These are phyloP conservation scores for Lepiota brunneoincarnata DNA, from an alignment of 768 basidiomycete genomes.

Conservation along the genomic window DNA sequence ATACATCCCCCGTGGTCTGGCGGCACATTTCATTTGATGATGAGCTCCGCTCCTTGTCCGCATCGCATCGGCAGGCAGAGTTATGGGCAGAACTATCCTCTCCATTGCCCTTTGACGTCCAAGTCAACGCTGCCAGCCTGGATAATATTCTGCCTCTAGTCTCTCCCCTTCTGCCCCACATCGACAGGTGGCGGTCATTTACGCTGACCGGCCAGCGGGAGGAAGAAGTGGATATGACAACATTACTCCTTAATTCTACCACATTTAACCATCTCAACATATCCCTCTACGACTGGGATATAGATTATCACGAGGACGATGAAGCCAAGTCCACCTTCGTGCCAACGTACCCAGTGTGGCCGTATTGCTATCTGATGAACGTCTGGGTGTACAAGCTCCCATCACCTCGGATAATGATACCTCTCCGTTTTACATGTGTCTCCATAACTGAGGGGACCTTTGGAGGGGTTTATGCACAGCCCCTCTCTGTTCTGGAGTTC, in stretches of 20 bases:
- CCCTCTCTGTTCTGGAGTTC: slow-evolving; percentile 55
- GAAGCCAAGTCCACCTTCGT: slow-evolving; percentile 29
- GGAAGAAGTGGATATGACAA: slow-evolving; percentile 28
- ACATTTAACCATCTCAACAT: slow-evolving; percentile 35
- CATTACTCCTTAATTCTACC: slow-evolving; percentile 22
- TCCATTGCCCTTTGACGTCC: slow-evolving; percentile 54
- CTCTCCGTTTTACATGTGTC: slow-evolving; percentile 56
- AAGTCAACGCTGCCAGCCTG: slow-evolving; percentile 43
- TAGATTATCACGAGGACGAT: slow-evolving; percentile 28
- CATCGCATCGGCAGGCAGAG: slow-evolving; percentile 39
- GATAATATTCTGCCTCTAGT: slow-evolving; percentile 61
- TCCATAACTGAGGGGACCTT: slow-evolving; percentile 50
- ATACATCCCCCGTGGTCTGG: slow-evolving; percentile 60
- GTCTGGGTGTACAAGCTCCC: slow-evolving; percentile 52
- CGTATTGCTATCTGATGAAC: slow-evolving; percentile 39
- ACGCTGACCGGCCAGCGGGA: slow-evolving; percentile 39
- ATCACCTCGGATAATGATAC: slow-evolving; percentile 34
- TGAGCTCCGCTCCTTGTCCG: slow-evolving; percentile 26
- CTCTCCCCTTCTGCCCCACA: slow-evolving; percentile 54
- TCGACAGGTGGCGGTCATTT: slow-evolving; percentile 59
- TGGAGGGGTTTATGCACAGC: slow-evolving; percentile 35
- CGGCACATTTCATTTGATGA: slow-evolving; percentile 53
- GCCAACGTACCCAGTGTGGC: slow-evolving; percentile 27
- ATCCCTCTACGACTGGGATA: slow-evolving; percentile 31
- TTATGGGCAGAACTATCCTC: slow-evolving; percentile 54